Percentiles rank a stretch among this genome's conserved stretches.
These are phyloP conservation scores for Pichia sp. DNA, from an alignment of 1,139 yeast species.

Conservation along the genomic window DNA sequence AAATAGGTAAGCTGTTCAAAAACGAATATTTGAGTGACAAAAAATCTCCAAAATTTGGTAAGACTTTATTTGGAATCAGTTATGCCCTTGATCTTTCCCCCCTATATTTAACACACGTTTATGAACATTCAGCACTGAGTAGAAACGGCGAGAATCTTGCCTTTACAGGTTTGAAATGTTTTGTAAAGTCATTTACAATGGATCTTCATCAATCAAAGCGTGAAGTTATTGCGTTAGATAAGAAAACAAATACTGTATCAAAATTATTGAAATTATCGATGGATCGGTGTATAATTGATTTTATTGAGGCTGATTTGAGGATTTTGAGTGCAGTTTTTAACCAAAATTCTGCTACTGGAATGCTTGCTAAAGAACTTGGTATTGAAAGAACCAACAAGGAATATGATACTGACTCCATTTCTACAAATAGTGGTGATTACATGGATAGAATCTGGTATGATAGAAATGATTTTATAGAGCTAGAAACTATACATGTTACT, in stretches of 20 bases:
- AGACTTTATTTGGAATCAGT: conserved; percentile 71
- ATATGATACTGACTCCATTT: conserved; percentile 16
- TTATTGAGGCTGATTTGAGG: conserved; percentile 65
- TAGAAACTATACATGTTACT: conserved; percentile 45
- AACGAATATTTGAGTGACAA: conserved; percentile 28
- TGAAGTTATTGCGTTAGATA: conserved; percentile 44
- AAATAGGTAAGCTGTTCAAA: conserved; percentile 60
- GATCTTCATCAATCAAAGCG: conserved; percentile 86
- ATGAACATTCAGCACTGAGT: conserved; percentile 47
- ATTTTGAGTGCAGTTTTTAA: conserved; percentile 61
- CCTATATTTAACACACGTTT: conserved; percentile 63
- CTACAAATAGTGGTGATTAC: conserved; percentile 15
- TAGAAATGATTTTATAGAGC: conserved; percentile 69
- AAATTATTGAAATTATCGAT: conserved; percentile 55
- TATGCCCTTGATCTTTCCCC: conserved; percentile 73
- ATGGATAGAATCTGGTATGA: conserved; percentile 55
- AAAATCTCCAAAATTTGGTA: conserved; percentile 57
- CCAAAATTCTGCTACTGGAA: conserved; percentile 44
- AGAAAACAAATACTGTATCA: conserved; percentile 50
- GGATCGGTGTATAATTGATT: conserved; percentile 70
- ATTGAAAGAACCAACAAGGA: conserved; percentile 17
- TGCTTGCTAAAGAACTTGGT: conserved; percentile 40
- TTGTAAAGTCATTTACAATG: conserved; percentile 54
- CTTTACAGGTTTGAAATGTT: conserved; percentile 75
- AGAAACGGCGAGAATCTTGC: conserved; percentile 43